Evolutionary conservation across 1,284 basidiomycete genomes (phyloP).

Genomic region (Ceratobasidium papillatum): DNA sequence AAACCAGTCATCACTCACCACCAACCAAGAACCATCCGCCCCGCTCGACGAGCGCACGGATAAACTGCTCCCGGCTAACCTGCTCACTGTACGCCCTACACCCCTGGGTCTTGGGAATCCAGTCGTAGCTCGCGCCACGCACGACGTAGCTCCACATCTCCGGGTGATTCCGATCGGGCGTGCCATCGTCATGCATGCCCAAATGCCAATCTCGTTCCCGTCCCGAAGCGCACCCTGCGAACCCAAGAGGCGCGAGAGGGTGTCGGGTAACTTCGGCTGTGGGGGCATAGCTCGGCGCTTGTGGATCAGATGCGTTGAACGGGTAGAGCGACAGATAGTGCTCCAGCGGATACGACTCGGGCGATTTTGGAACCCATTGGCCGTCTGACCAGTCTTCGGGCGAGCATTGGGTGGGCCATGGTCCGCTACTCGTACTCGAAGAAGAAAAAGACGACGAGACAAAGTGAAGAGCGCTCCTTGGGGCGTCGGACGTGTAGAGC

Average conservation of each 20-base stretch:
- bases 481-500: constrained; percentile 14
- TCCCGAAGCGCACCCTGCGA: constrained; percentile 67
- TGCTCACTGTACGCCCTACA: constrained; percentile 55
- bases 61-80: constrained; percentile 56
- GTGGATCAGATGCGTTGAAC: constrained; percentile 31
- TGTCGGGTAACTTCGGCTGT: constrained; percentile 50
- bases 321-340: constrained; percentile 32
- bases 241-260: constrained; percentile 61
- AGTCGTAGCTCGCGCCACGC: constrained; percentile 57
- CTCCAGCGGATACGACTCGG: constrained; percentile 26
- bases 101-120: constrained; percentile 56
- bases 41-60: constrained; percentile 67
- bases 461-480: constrained; percentile 13
- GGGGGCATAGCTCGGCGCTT: neutral
- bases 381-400: constrained; percentile 42
- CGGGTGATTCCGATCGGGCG: constrained; percentile 62
- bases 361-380: constrained; percentile 37
- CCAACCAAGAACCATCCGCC: constrained; percentile 73
- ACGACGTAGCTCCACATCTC: constrained; percentile 49
- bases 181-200: constrained; percentile 58
- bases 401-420: constrained; percentile 39
- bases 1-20: constrained; percentile 55
- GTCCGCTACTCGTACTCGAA: no score
- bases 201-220: constrained; percentile 71
- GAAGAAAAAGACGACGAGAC: constrained; percentile 11